Evolutionary conservation across 2,329 filamentous ascomycete genomes (phyloP).

Genomic region (Colletotrichum noveboracense): DNA sequence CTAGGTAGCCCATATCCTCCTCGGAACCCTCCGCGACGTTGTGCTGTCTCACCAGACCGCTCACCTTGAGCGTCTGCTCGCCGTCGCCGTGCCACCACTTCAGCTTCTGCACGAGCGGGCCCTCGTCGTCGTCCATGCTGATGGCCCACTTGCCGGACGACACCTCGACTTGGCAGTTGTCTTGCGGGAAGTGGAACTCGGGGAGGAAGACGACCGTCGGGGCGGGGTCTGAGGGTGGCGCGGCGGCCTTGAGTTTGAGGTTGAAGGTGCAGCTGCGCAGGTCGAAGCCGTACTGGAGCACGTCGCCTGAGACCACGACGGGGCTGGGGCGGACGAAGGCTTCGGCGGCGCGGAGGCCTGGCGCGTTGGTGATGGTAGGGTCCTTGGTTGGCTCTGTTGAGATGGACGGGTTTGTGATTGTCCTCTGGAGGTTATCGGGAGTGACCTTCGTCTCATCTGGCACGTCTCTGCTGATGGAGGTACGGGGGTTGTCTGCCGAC

Average conservation of each 20-base stretch:
- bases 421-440: conserved; percentile 76
- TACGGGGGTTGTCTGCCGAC: conserved; percentile 19
- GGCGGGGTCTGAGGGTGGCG: conserved; percentile 58
- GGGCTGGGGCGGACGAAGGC: conserved; percentile 90
- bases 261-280: conserved; percentile 79
- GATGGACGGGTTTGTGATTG: conserved; percentile 72
- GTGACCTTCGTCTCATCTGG: conserved; percentile 67
- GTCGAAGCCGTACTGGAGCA: conserved; percentile 80
- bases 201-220: conserved; percentile 88
- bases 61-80: conserved; percentile 79
- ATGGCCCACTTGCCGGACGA: conserved; percentile 92
- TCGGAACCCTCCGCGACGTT: conserved; percentile 62
- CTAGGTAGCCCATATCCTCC: conserved; percentile 81
- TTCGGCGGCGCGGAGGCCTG: conserved; percentile 88
- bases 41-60: conserved; percentile 72
- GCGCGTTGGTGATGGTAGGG: conserved; percentile 64
- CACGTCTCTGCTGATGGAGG: conserved; percentile 37
- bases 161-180: conserved; percentile 73
- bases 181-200: conserved; percentile 88
- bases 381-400: conserved; percentile 60
- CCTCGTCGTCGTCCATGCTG: conserved; percentile 72
- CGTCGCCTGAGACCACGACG: conserved; percentile 73
- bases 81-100: conserved; percentile 94
- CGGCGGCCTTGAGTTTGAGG: conserved; percentile 68
- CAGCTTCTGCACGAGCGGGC: conserved; percentile 74